Conservation (phyloP, 495 filamentous ascomycete species). For the Xylaria flabelliformis region DNA sequence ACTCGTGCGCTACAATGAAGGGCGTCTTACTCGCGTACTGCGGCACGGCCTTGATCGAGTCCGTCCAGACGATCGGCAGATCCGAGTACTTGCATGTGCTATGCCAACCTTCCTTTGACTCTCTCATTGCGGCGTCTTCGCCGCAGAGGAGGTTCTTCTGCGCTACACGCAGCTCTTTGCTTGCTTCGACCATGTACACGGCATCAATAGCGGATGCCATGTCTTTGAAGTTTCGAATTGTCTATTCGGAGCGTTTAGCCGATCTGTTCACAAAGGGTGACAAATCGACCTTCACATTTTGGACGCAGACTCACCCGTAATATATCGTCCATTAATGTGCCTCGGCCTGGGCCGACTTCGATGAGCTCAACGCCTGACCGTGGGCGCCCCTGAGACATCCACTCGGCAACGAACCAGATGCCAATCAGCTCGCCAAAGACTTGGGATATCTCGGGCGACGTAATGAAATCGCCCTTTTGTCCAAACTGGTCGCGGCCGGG, state of each 20-base stretch:
- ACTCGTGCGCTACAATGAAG: constrained; percentile 95
- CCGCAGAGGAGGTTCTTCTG: constrained; percentile 89
- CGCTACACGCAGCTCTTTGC: constrained; percentile 70
- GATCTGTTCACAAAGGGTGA: background rate
- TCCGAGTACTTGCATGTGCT: constrained; percentile 76
- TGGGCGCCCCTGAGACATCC: constrained; percentile 84
- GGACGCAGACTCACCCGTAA: constrained; percentile 68
- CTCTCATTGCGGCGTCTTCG: constrained; percentile 66
- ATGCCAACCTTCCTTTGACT: constrained; percentile 75
- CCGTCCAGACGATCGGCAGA: constrained; percentile 84
- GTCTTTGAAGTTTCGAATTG: constrained; percentile 79
- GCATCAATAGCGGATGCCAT: constrained; percentile 79
- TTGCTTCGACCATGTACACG: constrained; percentile 92
- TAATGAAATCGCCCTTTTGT: constrained; percentile 90
- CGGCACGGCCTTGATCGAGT: constrained; percentile 81
- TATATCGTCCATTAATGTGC: constrained; percentile 97
- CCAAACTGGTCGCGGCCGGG: constrained; percentile 83
- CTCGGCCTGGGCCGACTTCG: constrained; percentile 92
- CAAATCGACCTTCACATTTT: background rate
- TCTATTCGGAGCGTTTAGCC: constrained; percentile 54
- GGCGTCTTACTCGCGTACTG: constrained; percentile 70
- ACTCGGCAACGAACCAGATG: constrained; percentile 94
- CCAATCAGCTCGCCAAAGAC: constrained; percentile 94
- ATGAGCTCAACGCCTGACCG: constrained; percentile 80
- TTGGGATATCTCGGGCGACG: constrained; percentile 96